Evolutionary conservation across 106 monocot genomes (phyloP), one percentile per base, ranked within the genome.

Genomic region (Dactylorhiza incarnata): DNA sequence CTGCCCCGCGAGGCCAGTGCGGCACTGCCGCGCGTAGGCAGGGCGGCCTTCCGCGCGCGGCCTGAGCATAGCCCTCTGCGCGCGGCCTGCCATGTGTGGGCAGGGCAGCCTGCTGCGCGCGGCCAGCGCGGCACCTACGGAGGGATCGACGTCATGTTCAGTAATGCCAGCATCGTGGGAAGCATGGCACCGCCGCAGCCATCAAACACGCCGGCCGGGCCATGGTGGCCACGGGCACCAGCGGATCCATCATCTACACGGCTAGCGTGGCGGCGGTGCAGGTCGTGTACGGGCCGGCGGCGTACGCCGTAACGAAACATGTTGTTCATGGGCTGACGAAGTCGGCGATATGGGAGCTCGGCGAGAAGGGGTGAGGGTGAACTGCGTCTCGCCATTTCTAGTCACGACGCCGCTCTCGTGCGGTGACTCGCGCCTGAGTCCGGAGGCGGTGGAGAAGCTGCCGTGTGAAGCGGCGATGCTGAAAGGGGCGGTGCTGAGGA

Each of bases 251-350:
- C 45, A 20, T 72, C 2, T 72, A n/a, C 48, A 72, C 48, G 72
- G 72, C 72, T 0, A 72, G 72, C 72, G 17, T 72, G 5, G 72
- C 72, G 72, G 72, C 48, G 48, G 11, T 19, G 17, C 8, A 2
- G 8, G 72, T 0, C 48, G 72, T 48, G 45, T 48, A 2, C 16
- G 72, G 70, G 23, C 78, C 89, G 52, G 73, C 83, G 78, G 84
- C 93, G 0, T 93, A 93, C 78, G 53, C 85, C 15, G 53, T 84
- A 4, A 87, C 93, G 3, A 93, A 93, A 52, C 2, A 52, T 15
- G 52, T 2, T 9, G 52, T 52, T 15, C 13, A 4, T 9, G 93
- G 83, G 7, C 75, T 86, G 2, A 85, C 85, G 20, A 87, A 74
- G 84, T 49, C 83, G 6, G 87, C 82, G 2, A 85, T 89, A 0